Conservation (phyloP, 2,329 filamentous ascomycete genomes). For the Sporothrix euskadiensis region DNA sequence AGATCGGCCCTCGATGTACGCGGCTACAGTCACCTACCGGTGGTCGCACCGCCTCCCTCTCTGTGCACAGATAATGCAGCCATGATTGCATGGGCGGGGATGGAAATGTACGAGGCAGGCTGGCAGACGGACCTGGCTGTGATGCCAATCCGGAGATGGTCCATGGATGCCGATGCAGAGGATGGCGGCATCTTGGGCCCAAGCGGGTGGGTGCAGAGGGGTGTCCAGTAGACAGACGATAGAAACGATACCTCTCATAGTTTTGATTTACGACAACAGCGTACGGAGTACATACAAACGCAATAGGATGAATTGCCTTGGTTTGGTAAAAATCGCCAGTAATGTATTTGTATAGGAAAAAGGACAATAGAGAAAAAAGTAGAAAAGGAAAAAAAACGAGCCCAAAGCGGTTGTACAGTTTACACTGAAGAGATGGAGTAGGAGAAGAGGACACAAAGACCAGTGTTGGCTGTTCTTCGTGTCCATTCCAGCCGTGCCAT, state of each 20-base stretch:
- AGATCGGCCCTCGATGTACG: conserved; percentile 60
- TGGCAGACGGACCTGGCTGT: conserved; percentile 64
- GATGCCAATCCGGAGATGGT: conserved; percentile 68
- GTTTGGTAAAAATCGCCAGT: conserved; percentile 16
- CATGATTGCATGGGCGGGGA: conserved; percentile 93
- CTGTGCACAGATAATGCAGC: conserved; percentile 94
- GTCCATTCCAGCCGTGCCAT: not conserved
- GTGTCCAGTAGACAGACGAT: not conserved
- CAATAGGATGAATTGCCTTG: not conserved
- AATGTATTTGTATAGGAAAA: conserved; percentile 26
- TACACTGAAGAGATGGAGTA: not conserved
- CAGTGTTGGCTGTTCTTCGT: not conserved
- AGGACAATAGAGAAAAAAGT: conserved; percentile 6
- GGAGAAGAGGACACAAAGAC: not conserved
- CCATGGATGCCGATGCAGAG: conserved; percentile 61
- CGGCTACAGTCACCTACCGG: conserved; percentile 60
- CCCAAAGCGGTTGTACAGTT: conserved; percentile 27
- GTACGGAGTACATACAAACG: not conserved
- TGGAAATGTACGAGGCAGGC: conserved; percentile 87
- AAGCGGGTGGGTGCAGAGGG: conserved; percentile 47
- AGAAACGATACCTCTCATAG: conserved; percentile 6
- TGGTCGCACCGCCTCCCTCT: conserved; percentile 72
- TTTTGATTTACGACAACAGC: not conserved
- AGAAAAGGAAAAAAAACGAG: not conserved
- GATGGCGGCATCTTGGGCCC: conserved; percentile 69